phyloP scores from a whole-genome alignment of 2,329 filamentous ascomycete genomes.

The Alternaria brassicicola region DNA sequence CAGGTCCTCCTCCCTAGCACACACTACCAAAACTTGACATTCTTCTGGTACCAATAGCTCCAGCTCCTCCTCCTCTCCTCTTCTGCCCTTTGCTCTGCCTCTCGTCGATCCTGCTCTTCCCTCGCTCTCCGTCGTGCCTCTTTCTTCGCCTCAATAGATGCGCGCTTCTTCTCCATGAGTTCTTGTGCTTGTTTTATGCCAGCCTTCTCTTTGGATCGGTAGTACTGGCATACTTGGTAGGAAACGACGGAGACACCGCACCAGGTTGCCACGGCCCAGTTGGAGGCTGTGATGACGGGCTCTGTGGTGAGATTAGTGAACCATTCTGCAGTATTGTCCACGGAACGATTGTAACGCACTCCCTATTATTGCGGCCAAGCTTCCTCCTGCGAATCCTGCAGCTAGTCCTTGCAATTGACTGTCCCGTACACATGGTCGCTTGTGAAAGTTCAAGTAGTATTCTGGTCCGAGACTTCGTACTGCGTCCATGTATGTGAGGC shows the following conservation, averaged over 20 bases:
- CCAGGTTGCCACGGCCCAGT: constrained; percentile 85
- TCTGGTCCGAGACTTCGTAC: constrained; percentile 69
- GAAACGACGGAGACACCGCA: constrained; percentile 70
- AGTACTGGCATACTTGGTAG: constrained; percentile 84
- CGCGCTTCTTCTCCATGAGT: constrained; percentile 75
- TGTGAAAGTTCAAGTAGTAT: constrained; percentile 75
- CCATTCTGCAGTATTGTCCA: background rate
- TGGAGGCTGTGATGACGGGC: constrained; percentile 70
- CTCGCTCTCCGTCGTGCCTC: constrained; percentile 53
- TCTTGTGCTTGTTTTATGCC: constrained; percentile 88
- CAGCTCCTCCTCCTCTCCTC: constrained; percentile 46
- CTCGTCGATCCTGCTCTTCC: constrained; percentile 50
- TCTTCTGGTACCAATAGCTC: constrained; percentile 47
- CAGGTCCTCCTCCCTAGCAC: background rate
- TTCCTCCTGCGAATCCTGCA: constrained; percentile 76
- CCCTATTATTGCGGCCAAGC: constrained; percentile 73
- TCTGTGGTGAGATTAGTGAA: constrained; percentile 51
- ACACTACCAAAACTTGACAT: constrained; percentile 44
- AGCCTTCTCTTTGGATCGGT: constrained; percentile 73
- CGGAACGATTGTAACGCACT: constrained; percentile 58
- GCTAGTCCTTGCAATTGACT: constrained; percentile 83
- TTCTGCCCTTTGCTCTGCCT: constrained; percentile 34
- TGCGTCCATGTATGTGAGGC: constrained; percentile 61
- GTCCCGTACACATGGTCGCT: constrained; percentile 82
- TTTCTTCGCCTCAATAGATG: constrained; percentile 52